A percentile compares a stretch with the other conserved stretches of the same genome.
Evolutionary conservation across 2,329 filamentous ascomycete genomes (phyloP).

Genomic region (Macroventuria anomochaeta): DNA sequence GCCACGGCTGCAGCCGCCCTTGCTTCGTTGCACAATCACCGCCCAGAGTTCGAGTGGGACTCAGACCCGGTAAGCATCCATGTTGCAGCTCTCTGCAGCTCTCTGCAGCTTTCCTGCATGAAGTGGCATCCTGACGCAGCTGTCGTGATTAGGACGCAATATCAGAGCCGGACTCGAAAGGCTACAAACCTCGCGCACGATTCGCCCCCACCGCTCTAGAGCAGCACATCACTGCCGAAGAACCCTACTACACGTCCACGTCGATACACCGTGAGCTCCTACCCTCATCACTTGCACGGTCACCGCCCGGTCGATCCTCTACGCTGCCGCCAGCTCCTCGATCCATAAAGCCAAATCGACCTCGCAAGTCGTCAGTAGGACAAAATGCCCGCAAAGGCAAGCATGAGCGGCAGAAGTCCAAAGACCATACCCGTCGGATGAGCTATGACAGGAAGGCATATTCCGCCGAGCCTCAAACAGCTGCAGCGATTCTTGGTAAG

Average conservation of each 20-base stretch:
- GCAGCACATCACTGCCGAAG: conserved; percentile 69
- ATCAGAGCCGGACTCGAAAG: conserved; percentile 49
- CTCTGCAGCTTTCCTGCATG: conserved; percentile 14
- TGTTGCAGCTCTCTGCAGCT: conserved; percentile 7
- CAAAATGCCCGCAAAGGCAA: conserved; percentile 77
- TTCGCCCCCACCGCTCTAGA: conserved; percentile 60
- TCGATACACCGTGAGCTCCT: conserved; percentile 75
- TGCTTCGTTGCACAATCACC: conserved; percentile 82
- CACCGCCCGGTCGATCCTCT: conserved; percentile 84
- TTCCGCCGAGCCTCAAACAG: conserved; percentile 81
- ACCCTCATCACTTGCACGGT: conserved; percentile 80
- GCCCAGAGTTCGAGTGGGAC: conserved; percentile 66
- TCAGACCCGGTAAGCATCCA: conserved; percentile 44
- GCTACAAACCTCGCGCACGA: conserved; percentile 47
- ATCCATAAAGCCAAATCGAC: conserved; percentile 71
- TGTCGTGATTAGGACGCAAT: conserved; percentile 42
- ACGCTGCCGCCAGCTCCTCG: conserved; percentile 85
- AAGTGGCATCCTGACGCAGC: conserved; percentile 27
- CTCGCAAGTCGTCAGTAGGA: conserved; percentile 84
- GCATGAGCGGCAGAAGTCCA: conserved; percentile 82
- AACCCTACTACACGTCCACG: conserved; percentile 55
- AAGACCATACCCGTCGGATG: conserved; percentile 74
- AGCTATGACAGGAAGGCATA: conserved; percentile 80
- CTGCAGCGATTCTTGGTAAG: conserved; percentile 76
- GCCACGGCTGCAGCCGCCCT: conserved; percentile 84